Percentiles rank a stretch among this genome's conserved stretches.
phyloP scores from a whole-genome alignment of 768 basidiomycete species.

The Sistotremastrum niveocremeum region DNA sequence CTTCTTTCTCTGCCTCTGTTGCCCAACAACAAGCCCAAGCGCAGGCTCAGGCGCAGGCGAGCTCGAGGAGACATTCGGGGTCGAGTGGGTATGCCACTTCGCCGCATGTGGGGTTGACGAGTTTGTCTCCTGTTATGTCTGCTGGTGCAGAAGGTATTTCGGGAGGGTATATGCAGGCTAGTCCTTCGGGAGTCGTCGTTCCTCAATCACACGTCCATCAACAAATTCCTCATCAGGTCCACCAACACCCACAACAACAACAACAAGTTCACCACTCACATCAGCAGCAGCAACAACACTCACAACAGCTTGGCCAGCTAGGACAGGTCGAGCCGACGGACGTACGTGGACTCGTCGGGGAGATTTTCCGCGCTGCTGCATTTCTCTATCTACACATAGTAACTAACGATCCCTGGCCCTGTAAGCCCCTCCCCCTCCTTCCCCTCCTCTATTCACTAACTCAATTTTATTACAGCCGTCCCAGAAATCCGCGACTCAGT shows the following conservation, averaged over 20 bases:
- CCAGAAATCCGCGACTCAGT: conserved; percentile 54
- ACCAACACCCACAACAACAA: conserved; percentile 2
- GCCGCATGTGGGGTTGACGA: not conserved
- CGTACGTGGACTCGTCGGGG: conserved; percentile 32
- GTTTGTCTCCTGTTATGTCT: not conserved
- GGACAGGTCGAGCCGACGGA: conserved; percentile 22
- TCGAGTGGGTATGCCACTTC: not conserved
- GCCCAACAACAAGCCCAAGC: not conserved
- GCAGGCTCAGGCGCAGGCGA: not conserved
- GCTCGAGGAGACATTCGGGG: not conserved
- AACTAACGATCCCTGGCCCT: conserved; percentile 53
- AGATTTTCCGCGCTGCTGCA: conserved; percentile 53
- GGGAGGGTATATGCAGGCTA: not conserved
- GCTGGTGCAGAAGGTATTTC: not conserved
- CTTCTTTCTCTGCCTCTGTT: not conserved
- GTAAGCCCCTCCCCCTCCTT: conserved; percentile 26
- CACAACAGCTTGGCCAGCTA: conserved; percentile 2
- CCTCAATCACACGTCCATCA: conserved; percentile 5
- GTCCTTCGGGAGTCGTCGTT: conserved; percentile 4
- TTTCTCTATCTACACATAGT: conserved; percentile 59
- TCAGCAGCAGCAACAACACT: conserved; percentile 3
- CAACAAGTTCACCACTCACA: conserved; percentile 6
- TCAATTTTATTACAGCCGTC: conserved; percentile 33
- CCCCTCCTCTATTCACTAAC: conserved; percentile 1
- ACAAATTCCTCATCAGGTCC: not conserved